Conservation (phyloP, 176 grass and related monocot genomes). For the Musa itinerans region DNA sequence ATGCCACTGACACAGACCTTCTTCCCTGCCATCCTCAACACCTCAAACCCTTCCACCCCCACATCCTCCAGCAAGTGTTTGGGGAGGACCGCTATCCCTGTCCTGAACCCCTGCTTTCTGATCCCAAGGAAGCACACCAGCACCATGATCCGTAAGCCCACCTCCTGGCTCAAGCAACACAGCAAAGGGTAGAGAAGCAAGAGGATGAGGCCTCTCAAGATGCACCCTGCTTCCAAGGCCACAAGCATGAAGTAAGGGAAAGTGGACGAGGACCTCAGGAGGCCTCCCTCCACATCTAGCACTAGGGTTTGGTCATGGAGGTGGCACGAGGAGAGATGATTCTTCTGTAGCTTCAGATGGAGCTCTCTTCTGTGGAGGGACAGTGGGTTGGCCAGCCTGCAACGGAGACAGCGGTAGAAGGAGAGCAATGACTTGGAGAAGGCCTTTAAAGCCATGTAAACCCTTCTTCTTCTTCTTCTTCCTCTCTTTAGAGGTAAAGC, state of each 20-base stretch:
- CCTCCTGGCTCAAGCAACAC: constrained; percentile 36
- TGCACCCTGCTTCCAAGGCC: constrained; percentile 64
- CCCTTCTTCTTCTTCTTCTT: too few relatives aligned
- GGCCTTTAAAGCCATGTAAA: too few relatives aligned
- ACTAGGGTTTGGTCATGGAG: constrained; percentile 36
- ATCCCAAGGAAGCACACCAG: constrained; percentile 57
- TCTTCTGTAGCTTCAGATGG: too few relatives aligned
- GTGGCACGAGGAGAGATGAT: neutral
- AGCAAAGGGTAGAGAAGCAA: constrained; percentile 47
- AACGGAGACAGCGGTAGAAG: too few relatives aligned
- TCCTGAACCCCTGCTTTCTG: constrained; percentile 31
- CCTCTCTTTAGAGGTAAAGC: too few relatives aligned
- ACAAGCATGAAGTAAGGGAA: constrained; percentile 86
- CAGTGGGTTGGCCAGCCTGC: too few relatives aligned
- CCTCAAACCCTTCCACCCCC: constrained; percentile 52
- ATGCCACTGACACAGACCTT: constrained; percentile 41
- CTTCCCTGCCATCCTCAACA: constrained; percentile 17
- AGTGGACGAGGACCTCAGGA: constrained; percentile 50
- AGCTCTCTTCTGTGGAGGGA: too few relatives aligned
- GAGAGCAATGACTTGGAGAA: too few relatives aligned
- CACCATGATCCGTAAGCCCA: constrained; percentile 34
- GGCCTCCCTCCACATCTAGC: constrained; percentile 59
- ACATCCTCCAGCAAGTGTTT: constrained; percentile 75
- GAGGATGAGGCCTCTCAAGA: constrained; percentile 62
- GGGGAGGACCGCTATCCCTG: constrained; percentile 45